phyloP scores from a whole-genome alignment of 2,329 filamentous ascomycete genomes.

The Cryphonectria parasitica region DNA sequence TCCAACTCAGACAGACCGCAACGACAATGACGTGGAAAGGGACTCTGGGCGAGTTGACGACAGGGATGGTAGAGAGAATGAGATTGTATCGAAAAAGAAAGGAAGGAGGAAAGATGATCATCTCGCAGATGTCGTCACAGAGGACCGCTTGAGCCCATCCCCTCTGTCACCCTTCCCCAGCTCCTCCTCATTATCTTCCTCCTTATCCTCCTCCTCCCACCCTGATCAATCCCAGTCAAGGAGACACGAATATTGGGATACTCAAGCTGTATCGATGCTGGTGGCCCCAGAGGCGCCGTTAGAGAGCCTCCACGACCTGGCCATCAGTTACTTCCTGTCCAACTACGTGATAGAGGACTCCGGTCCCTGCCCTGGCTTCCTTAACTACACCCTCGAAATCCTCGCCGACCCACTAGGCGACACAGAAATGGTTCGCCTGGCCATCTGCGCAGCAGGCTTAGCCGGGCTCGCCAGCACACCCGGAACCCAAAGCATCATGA shows the following conservation, averaged over 20 bases:
- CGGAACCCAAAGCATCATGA: conserved; percentile 12
- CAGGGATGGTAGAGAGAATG: background rate
- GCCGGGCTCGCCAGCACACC: conserved; percentile 24
- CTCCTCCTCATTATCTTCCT: background rate
- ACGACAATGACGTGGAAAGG: background rate
- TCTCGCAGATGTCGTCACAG: background rate
- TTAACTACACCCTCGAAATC: conserved; percentile 19
- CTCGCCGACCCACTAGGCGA: conserved; percentile 11
- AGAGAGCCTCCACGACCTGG: conserved; percentile 10
- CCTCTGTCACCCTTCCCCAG: background rate
- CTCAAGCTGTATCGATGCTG: background rate
- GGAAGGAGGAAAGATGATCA: background rate
- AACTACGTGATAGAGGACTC: conserved; percentile 18
- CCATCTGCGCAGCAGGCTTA: conserved; percentile 18
- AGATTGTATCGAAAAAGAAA: background rate
- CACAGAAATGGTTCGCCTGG: conserved; percentile 5
- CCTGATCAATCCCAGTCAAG: background rate
- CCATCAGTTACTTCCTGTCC: conserved; percentile 15
- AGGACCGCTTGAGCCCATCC: background rate
- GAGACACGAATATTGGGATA: background rate
- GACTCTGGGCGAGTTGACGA: background rate
- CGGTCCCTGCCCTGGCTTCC: conserved; percentile 13
- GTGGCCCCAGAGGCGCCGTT: background rate
- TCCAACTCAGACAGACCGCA: too few relatives aligned
- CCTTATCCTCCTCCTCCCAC: background rate